These are phyloP conservation scores for Strobilomyces echinocephalus DNA, from an alignment of 768 basidiomycete species.

Conservation along the genomic window DNA sequence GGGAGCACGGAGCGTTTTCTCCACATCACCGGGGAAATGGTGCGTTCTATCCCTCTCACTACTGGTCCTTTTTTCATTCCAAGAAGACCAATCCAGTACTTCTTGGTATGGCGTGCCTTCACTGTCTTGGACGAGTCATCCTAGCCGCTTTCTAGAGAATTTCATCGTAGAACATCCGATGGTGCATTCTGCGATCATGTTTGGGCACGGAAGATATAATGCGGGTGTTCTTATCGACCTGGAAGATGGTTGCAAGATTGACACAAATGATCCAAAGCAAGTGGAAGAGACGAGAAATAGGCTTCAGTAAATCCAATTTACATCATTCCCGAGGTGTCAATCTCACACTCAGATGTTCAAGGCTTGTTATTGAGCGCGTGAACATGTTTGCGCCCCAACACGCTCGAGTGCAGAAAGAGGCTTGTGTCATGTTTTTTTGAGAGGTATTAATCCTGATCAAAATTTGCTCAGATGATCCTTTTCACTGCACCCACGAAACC, in stretches of 20 bases:
- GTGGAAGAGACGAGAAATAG: conserved; percentile 12
- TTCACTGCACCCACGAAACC: conserved; percentile 9
- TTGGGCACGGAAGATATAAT: conserved; percentile 20
- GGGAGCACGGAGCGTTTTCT: conserved; percentile 1
- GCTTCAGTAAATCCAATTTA: conserved; percentile 7
- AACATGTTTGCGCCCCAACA: conserved; percentile 21
- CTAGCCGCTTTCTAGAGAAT: conserved; percentile 8
- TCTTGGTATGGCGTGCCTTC: conserved; percentile 11
- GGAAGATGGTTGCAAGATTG: conserved; percentile 5
- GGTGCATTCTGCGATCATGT: conserved; percentile 17
- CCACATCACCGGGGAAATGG: conserved; percentile 18
- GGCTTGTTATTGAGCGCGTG: conserved; percentile 16
- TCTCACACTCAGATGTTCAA: conserved; percentile 1
- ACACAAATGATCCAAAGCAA: conserved; percentile 5
- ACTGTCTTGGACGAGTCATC: background rate
- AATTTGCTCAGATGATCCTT: conserved; percentile 13
- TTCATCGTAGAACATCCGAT: conserved; percentile 14
- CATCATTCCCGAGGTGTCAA: background rate
- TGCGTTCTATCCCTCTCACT: background rate
- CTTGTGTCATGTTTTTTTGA: background rate
- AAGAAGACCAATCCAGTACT: conserved; percentile 12
- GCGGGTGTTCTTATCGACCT: conserved; percentile 17
- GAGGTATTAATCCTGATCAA: background rate
- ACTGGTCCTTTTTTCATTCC: background rate
- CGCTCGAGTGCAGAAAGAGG: conserved; percentile 20